A percentile compares a stretch with the other conserved stretches of the same genome.
phyloP scores from a whole-genome alignment of 495 filamentous ascomycete species.

The Lophiostoma macrostomum region DNA sequence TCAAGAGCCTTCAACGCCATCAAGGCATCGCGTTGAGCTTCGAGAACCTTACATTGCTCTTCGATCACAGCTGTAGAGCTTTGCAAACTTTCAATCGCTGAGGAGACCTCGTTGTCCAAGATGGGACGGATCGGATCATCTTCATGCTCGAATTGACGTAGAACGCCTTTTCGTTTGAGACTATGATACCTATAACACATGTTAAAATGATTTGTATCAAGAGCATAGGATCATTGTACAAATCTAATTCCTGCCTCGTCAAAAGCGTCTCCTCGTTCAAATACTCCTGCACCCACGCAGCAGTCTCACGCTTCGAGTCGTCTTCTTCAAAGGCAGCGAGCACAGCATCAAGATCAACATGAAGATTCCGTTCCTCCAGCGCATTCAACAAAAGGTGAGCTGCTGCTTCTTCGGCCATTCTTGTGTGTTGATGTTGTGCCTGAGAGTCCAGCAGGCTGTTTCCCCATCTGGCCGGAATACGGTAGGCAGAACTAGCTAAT shows the following conservation, averaged over 20 bases:
- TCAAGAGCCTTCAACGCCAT: constrained; percentile 32
- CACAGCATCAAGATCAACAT: constrained; percentile 36
- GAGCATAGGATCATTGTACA: constrained; percentile 36
- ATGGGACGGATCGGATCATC: constrained; percentile 26
- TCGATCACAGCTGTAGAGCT: constrained; percentile 40
- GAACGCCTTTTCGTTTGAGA: constrained; percentile 19
- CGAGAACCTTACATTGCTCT: constrained; percentile 37
- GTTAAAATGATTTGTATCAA: neutral
- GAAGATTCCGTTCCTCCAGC: constrained; percentile 36
- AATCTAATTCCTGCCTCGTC: constrained; percentile 38
- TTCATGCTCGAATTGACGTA: constrained; percentile 16
- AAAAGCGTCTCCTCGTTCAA: constrained; percentile 34
- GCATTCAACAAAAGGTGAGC: constrained; percentile 36
- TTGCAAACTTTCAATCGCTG: constrained; percentile 37
- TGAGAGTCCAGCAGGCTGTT: too few relatives aligned
- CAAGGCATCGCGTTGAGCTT: constrained; percentile 39
- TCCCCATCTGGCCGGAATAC: too few relatives aligned
- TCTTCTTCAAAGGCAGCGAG: constrained; percentile 36
- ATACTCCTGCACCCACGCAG: constrained; percentile 38
- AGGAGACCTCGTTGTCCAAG: constrained; percentile 34
- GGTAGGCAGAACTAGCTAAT: neutral
- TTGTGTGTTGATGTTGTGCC: neutral
- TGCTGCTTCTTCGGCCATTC: constrained; percentile 26
- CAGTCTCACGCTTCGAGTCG: constrained; percentile 28
- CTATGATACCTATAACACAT: constrained; percentile 14